Evolutionary conservation across 305 asterid species (phyloP), one percentile per base, ranked within the genome.

Genomic region (Stenogyne calaminthoides): DNA sequence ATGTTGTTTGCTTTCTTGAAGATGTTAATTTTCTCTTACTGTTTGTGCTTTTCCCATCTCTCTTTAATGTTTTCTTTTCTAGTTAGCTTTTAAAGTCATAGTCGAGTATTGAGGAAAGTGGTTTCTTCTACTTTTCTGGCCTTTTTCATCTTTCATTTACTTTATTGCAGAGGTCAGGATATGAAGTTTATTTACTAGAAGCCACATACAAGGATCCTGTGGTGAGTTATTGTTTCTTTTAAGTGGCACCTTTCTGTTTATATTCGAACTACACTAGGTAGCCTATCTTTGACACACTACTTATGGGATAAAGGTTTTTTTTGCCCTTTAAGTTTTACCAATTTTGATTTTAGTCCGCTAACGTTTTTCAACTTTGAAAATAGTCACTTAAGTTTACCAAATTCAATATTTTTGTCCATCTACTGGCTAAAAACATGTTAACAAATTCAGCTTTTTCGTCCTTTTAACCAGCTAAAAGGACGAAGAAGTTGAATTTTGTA

Each of bases 181-280:
- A 92, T 85, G 98, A 95, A 81, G 99, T 90, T 72, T 95, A 89
- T 85, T 73, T 95, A 76, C 84, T 95, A 69, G 98, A 95, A 85
- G 98, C 99, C 60, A 58, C 96, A 36, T 95, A 95, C 86, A 95
- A 83, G 85, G 99, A 95, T 70, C 99, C 98, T 52, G 97, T 40
- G 79, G 99, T 95, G 78, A 83, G 96, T 79, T 81, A 73, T 69
- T 81, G 16, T 72, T 72, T 67, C 69, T 44, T 47, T 55, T 22
- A 37, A 15, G 62, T 70, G 14, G 32, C 40, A 14, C 39, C 63
- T 25, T 51, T 46, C n/a, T 57, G 27, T 75, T 70, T 5, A 46
- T 54, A 6, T 37, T 18, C 34, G 12, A 52, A 44, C 57, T 70
- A 65, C 51, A 70, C n/a, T 34, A 20, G 29, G 76, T 64, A 75